Percentiles rank a stretch among this genome's conserved stretches.
phyloP scores from a whole-genome alignment of 192 early-diverging fungal species.

The Backusella luteola region DNA sequence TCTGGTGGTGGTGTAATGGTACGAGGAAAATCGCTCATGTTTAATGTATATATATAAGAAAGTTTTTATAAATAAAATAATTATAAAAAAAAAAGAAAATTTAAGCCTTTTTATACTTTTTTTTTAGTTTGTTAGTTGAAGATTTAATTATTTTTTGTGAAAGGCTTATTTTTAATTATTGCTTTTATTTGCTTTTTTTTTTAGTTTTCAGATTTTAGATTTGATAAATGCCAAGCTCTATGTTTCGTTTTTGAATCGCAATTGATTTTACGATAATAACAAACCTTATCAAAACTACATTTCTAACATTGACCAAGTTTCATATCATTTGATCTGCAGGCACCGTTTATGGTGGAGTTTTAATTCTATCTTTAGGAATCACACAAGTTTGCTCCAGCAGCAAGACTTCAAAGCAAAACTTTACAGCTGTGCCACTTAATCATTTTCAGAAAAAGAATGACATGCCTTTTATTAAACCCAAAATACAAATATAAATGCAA shows the following conservation, averaged over 20 bases:
- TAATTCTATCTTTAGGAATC: neutral
- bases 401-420: too few relatives aligned
- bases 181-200: neutral
- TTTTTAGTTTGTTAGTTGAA: neutral
- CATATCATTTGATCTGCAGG: slow-evolving; percentile 6
- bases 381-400: neutral
- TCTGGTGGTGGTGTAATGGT: slow-evolving; percentile 17
- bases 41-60: neutral
- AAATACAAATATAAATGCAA: neutral
- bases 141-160: neutral
- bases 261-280: neutral
- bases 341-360: neutral
- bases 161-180: neutral
- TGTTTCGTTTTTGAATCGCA: neutral
- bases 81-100: neutral
- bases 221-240: neutral
- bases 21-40: slow-evolving; percentile 1
- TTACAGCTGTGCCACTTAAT: too few relatives aligned
- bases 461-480: neutral
- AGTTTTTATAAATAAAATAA: neutral
- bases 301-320: neutral
- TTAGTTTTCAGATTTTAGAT: too few relatives aligned
- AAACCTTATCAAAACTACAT: neutral
- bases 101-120: neutral
- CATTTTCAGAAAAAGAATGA: neutral